phyloP scores from a whole-genome alignment of 768 basidiomycete species.

The Suillus discolor region DNA sequence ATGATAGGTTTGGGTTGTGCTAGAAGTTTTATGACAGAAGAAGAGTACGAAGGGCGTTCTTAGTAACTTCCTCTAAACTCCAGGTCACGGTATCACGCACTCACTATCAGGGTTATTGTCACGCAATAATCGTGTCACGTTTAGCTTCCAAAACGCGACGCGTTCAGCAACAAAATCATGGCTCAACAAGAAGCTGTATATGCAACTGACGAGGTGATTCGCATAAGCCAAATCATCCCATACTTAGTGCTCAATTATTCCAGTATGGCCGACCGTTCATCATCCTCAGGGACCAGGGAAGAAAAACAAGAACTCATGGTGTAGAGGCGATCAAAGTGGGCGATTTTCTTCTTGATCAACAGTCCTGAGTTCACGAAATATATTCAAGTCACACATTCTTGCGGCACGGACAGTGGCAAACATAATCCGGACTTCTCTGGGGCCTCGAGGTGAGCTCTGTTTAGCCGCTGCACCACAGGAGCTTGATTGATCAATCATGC shows the following conservation, averaged over 20 bases:
- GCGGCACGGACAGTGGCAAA: constrained; percentile 93
- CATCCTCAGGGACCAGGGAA: constrained; percentile 92
- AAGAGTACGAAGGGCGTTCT: constrained; percentile 6
- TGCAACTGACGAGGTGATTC: constrained; percentile 78
- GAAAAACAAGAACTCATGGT: constrained; percentile 90
- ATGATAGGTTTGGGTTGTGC: constrained; percentile 28
- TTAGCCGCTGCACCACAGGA: constrained; percentile 1
- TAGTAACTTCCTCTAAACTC: constrained; percentile 14
- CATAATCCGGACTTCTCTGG: constrained; percentile 93
- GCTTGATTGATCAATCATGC: constrained; percentile 17
- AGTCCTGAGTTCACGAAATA: constrained; percentile 14
- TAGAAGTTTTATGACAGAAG: constrained; percentile 8
- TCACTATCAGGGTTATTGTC: constrained; percentile 25
- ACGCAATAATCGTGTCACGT: constrained; percentile 32
- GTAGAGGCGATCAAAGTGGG: constrained; percentile 92
- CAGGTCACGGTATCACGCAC: constrained; percentile 30
- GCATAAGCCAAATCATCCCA: neutral
- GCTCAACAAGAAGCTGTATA: constrained; percentile 71
- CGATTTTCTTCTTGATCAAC: constrained; percentile 1
- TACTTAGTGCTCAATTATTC: constrained; percentile 14
- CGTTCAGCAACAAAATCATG: constrained; percentile 21
- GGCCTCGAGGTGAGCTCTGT: constrained; percentile 75
- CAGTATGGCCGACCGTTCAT: constrained; percentile 98
- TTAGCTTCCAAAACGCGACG: constrained; percentile 16
- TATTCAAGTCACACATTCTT: constrained; percentile 83